Evolutionary conservation across 331 rosid species (phyloP).

Genomic region (Rhamnella rubrinervis): DNA sequence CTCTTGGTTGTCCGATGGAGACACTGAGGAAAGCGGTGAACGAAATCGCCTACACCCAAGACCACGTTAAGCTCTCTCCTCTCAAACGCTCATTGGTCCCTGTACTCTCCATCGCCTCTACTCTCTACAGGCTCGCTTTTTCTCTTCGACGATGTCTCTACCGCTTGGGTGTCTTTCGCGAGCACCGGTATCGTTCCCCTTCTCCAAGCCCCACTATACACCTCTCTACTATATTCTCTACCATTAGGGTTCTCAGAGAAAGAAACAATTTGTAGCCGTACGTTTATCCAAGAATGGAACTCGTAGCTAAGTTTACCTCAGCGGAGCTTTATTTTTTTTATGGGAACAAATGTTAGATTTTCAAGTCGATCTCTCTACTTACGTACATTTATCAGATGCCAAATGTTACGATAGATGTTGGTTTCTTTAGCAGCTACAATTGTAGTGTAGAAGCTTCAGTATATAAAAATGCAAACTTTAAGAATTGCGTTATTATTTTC

Average conservation of each 20-base stretch:
- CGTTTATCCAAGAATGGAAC: background rate
- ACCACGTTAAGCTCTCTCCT: conserved; percentile 42
- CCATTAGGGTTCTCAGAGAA: conserved; percentile 12
- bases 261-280: background rate
- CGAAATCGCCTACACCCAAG: conserved; percentile 61
- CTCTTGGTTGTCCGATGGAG: conserved; percentile 49
- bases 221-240: background rate
- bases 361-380: too few relatives aligned
- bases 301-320: too few relatives aligned
- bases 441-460: too few relatives aligned
- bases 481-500: background rate
- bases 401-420: background rate
- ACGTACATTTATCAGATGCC: background rate
- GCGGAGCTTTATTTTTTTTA: too few relatives aligned
- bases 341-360: too few relatives aligned
- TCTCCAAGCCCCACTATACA: background rate
- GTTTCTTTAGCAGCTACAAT: background rate
- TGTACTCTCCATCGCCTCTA: conserved; percentile 58
- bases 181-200: conserved; percentile 44
- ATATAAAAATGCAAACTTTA: background rate
- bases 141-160: conserved; percentile 61
- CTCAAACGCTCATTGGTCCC: conserved; percentile 55
- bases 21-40: conserved; percentile 51
- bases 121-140: conserved; percentile 58
- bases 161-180: conserved; percentile 37